phyloP scores from a whole-genome alignment of 805 yeast species.

The Clavispora santaluciae region DNA sequence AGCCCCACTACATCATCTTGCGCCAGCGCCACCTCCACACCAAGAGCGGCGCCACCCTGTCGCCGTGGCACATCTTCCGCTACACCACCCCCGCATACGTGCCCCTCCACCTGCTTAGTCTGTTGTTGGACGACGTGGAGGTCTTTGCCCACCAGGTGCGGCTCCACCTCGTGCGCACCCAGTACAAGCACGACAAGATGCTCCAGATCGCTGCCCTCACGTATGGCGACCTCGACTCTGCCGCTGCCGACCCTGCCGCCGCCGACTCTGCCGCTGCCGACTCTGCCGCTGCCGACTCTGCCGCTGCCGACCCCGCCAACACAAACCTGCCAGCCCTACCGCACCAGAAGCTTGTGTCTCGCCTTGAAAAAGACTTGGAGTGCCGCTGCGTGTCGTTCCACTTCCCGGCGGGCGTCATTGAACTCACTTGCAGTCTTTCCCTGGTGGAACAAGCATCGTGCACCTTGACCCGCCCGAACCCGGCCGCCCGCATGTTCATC shows the following conservation, averaged over 20 bases:
- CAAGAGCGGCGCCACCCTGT: background rate
- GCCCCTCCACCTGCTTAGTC: conserved; percentile 18
- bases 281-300: too few relatives aligned
- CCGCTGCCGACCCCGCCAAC: too few relatives aligned
- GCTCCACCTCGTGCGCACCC: conserved; percentile 19
- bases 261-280: background rate
- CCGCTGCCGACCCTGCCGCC: too few relatives aligned
- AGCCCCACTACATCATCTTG: conserved; percentile 50
- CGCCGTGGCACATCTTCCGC: conserved; percentile 27
- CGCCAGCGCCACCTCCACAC: conserved; percentile 3
- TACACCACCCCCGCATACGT: conserved; percentile 35
- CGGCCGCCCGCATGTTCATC: conserved; percentile 3
- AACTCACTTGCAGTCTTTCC: conserved; percentile 19
- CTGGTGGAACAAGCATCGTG: conserved; percentile 8
- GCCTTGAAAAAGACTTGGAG: conserved; percentile 23
- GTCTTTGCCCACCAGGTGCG: conserved; percentile 24
- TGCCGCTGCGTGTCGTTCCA: conserved; percentile 19
- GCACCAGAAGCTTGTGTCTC: conserved; percentile 6
- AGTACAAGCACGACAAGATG: conserved; percentile 30
- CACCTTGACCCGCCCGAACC: background rate
- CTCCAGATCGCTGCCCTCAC: conserved; percentile 12
- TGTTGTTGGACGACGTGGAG: conserved; percentile 14
- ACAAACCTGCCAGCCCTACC: background rate
- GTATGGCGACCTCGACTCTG: conserved; percentile 5
- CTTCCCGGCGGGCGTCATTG: conserved; percentile 10